These are phyloP conservation scores for Tolypocladium amazonense DNA, from an alignment of 2,329 filamentous ascomycete species.

Conservation along the genomic window DNA sequence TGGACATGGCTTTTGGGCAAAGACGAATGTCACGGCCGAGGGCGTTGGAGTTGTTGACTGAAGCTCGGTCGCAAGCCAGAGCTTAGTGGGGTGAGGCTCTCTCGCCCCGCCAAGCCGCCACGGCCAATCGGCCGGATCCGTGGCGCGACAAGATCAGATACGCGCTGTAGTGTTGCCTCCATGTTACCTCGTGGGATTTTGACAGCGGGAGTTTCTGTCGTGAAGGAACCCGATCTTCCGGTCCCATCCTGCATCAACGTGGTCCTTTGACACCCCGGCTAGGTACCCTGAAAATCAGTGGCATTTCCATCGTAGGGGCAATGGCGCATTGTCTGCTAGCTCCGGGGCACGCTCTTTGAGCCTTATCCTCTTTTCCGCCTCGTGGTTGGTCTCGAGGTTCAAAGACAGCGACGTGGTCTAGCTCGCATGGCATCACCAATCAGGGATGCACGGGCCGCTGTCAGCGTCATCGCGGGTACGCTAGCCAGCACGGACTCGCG, in stretches of 20 bases:
- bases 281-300: too few species aligned
- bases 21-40: conserved; percentile 9
- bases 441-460: not conserved
- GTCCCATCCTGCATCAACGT: too few species aligned
- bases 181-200: too few species aligned
- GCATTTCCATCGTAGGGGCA: too few species aligned
- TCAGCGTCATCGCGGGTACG: not conserved
- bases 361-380: not conserved
- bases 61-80: not conserved
- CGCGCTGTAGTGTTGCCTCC: too few species aligned
- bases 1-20: conserved; percentile 24
- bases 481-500: not conserved
- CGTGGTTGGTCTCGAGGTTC: not conserved
- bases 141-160: not conserved
- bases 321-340: too few species aligned
- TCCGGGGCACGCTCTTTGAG: too few species aligned
- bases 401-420: not conserved
- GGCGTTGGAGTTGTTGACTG: conserved; percentile 9
- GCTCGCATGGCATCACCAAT: not conserved
- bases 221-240: too few species aligned
- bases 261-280: too few species aligned
- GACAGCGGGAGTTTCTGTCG: too few species aligned
- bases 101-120: not conserved
- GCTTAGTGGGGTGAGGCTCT: not conserved
- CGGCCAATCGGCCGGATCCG: not conserved